Base-by-base conservation (phyloP, 2,329 filamentous ascomycete genomes). In the Epichloe sibirici region DNA sequence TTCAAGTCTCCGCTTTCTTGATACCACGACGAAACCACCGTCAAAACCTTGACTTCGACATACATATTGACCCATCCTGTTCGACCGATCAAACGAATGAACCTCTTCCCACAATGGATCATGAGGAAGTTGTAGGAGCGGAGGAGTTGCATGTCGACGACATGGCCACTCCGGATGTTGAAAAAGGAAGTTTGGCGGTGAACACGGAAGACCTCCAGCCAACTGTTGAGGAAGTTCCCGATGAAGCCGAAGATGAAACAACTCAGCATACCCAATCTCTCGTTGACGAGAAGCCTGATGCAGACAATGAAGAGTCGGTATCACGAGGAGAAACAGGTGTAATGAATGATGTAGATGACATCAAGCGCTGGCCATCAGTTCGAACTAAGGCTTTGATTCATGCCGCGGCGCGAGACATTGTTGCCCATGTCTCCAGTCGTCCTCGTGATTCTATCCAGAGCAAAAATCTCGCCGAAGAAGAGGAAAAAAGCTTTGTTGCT, bases 341-440 rank as follows among this genome's bases (percentile, higher is more conserved):
- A 5, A 37, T n/a, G n/a, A 42, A 28, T 11, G 56, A 55, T 17
- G 62, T 58, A 2, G 54, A 55, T 35, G 48, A 44, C 45, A 61
- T 59, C n/a, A 56, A 63, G 17, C 63, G 71, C 28, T 69, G 70
- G n/a, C 63, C 67, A 2, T 75, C 73, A 1, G 59, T 65, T 9
- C 66, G 71, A 5, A 76, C 77, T 2, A 74, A 79, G 57, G 75
- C 73, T 6, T 65, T 77, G 38, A 79, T 80, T 54, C 74, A 78
- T 35, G 72, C 71, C 25, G 76, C 76, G 0, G 76, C 76, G 1
- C 67, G 71, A 49, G 74, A 74, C 23, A 75, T 79, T 13, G 69
- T 78, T 9, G 72, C 70, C 2, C 72, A 71, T 42, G 46, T 54
- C 2, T 31, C 49, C 15, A 65, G 71, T 40, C 53, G 54, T 23